Conservation (phyloP, 2,329 filamentous ascomycete species). For the Diplocarpon rosae region DNA sequence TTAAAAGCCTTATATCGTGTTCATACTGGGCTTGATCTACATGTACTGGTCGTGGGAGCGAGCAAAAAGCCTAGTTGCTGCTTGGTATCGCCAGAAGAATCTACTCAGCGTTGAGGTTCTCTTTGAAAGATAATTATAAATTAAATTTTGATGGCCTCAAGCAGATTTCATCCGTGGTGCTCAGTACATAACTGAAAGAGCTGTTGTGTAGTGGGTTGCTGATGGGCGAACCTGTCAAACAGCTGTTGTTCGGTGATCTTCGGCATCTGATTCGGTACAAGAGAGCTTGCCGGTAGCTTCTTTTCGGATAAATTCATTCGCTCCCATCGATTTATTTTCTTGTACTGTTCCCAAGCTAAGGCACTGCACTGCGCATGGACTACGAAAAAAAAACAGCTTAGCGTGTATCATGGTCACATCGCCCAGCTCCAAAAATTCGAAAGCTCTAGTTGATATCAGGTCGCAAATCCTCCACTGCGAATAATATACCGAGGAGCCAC, state of each 20-base stretch:
- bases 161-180: constrained; percentile 4
- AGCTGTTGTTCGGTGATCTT: constrained; percentile 1
- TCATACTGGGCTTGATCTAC: too few species aligned
- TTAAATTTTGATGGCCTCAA: constrained; percentile 2
- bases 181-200: constrained; percentile 1
- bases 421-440: background rate
- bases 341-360: too few species aligned
- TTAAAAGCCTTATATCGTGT: constrained; percentile 1
- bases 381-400: constrained; percentile 3
- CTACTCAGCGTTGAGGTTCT: background rate
- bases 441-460: background rate
- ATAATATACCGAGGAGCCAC: background rate
- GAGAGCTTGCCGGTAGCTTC: constrained; percentile 5
- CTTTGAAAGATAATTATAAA: constrained; percentile 1
- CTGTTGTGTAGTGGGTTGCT: background rate
- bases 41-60: constrained; percentile 1
- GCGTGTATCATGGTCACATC: background rate
- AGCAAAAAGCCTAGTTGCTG: constrained; percentile 4
- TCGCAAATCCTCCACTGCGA: constrained; percentile 2
- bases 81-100: constrained; percentile 4
- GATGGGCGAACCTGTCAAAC: constrained; percentile 2
- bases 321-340: too few species aligned
- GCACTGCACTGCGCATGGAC: constrained; percentile 1
- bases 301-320: background rate
- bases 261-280: constrained; percentile 1